Evolutionary conservation across 2,329 filamentous ascomycete genomes (phyloP).

Genomic region (Cercospora zeae-maydis): DNA sequence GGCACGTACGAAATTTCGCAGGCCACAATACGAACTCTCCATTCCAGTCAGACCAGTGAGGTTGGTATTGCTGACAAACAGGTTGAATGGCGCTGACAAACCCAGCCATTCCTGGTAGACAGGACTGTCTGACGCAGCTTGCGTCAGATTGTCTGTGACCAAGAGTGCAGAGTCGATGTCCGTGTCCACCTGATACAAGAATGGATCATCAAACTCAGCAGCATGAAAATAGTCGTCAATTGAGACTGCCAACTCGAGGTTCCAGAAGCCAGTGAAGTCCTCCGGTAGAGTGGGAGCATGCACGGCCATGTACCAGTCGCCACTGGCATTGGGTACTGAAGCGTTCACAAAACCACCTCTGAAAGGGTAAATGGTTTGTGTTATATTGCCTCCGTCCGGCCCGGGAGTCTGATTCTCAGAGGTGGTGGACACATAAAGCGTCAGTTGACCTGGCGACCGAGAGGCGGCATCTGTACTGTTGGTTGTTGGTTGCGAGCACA

Average conservation of each 20-base stretch:
- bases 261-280: constrained; percentile 65
- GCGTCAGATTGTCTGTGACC: constrained; percentile 69
- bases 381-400: constrained; percentile 50
- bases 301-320: constrained; percentile 73
- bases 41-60: constrained; percentile 64
- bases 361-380: constrained; percentile 52
- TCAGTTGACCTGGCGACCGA: constrained; percentile 61
- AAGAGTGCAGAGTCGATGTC: constrained; percentile 76
- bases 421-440: constrained; percentile 68
- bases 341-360: constrained; percentile 67
- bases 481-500: constrained; percentile 70
- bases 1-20: constrained; percentile 57
- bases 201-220: constrained; percentile 54
- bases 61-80: constrained; percentile 69
- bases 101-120: constrained; percentile 56
- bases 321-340: constrained; percentile 55
- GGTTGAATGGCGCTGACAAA: constrained; percentile 61
- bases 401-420: constrained; percentile 62
- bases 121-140: constrained; percentile 43
- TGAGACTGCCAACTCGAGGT: constrained; percentile 77
- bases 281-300: constrained; percentile 63
- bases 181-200: constrained; percentile 77
- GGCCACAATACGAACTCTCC: constrained; percentile 75
- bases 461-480: constrained; percentile 49
- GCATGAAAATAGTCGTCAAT: constrained; percentile 73